phyloP scores from a whole-genome alignment of 2,329 filamentous ascomycete genomes.

The Cercospora brassicicola region DNA sequence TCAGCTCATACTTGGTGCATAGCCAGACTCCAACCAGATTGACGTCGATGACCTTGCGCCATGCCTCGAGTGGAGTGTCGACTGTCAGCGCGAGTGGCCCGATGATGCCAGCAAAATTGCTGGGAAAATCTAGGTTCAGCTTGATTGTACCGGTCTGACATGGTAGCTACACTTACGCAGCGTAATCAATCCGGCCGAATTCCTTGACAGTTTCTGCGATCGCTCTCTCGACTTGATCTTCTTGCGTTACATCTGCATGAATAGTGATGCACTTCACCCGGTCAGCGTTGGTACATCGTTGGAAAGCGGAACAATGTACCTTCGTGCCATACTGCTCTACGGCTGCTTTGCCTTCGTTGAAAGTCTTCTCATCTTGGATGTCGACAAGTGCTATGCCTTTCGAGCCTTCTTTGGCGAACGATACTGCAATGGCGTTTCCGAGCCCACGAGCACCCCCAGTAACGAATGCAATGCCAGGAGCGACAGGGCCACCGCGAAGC shows the following conservation, averaged over 20 bases:
- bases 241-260: conserved; percentile 35
- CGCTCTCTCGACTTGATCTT: conserved; percentile 38
- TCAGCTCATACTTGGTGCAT: conserved; percentile 43
- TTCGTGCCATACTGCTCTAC: conserved; percentile 32
- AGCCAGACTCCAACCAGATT: conserved; percentile 44
- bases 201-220: conserved; percentile 37
- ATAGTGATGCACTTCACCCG: conserved; percentile 27
- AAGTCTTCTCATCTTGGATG: conserved; percentile 29
- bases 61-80: conserved; percentile 39
- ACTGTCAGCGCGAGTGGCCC: conserved; percentile 31
- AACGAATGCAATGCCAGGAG: conserved; percentile 34
- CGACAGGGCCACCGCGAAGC: conserved; percentile 26
- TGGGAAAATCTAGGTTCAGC: neutral
- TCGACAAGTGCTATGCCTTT: conserved; percentile 32
- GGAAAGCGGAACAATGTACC: neutral
- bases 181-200: conserved; percentile 45
- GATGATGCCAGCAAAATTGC: conserved; percentile 42
- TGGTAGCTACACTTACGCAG: conserved; percentile 28
- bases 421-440: conserved; percentile 33
- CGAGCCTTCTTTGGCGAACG: conserved; percentile 33
- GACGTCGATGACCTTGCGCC: conserved; percentile 40
- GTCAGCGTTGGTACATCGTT: neutral
- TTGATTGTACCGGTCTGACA: neutral
- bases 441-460: conserved; percentile 32
- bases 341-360: conserved; percentile 26